phyloP scores from a whole-genome alignment of 2,329 filamentous ascomycete genomes.

The Nemania diffusa region DNA sequence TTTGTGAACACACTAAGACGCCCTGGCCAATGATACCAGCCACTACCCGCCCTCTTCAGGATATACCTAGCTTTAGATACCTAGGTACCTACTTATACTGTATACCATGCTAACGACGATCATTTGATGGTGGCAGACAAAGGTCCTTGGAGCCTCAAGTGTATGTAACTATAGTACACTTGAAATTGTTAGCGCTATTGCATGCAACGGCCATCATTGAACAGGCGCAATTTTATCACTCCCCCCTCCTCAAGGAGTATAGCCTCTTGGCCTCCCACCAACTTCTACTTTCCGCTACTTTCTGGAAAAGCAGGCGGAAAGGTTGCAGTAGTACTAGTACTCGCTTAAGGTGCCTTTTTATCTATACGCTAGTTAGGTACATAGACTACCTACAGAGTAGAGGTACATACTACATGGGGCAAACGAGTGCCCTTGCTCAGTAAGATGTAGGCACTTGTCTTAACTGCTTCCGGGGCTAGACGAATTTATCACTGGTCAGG shows the following conservation, averaged over 20 bases:
- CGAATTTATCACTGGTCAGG: slow-evolving; percentile 31
- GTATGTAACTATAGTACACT: slow-evolving; percentile 1
- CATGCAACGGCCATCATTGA: slow-evolving; percentile 29
- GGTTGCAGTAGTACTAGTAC: neutral
- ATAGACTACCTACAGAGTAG: too few species aligned
- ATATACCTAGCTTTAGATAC: slow-evolving; percentile 5
- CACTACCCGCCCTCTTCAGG: slow-evolving; percentile 12
- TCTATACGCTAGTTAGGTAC: neutral
- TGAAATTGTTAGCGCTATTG: slow-evolving; percentile 35
- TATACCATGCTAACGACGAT: slow-evolving; percentile 38
- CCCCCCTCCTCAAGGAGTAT: slow-evolving; percentile 1
- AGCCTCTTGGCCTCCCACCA: slow-evolving; percentile 24
- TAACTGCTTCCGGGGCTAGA: slow-evolving; percentile 21
- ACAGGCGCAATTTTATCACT: neutral
- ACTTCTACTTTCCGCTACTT: slow-evolving; percentile 5
- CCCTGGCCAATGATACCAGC: slow-evolving; percentile 33
- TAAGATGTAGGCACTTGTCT: slow-evolving; percentile 12
- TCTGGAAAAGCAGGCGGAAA: slow-evolving; percentile 16
- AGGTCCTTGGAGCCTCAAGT: slow-evolving; percentile 33
- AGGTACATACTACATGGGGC: neutral
- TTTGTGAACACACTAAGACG: slow-evolving; percentile 37
- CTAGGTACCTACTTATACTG: too few species aligned
- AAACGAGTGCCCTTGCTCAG: neutral
- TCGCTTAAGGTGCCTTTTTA: neutral
- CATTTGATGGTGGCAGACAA: slow-evolving; percentile 38